Base-by-base conservation (phyloP, 495 filamentous ascomycete genomes). In the Glonium stellatum region DNA sequence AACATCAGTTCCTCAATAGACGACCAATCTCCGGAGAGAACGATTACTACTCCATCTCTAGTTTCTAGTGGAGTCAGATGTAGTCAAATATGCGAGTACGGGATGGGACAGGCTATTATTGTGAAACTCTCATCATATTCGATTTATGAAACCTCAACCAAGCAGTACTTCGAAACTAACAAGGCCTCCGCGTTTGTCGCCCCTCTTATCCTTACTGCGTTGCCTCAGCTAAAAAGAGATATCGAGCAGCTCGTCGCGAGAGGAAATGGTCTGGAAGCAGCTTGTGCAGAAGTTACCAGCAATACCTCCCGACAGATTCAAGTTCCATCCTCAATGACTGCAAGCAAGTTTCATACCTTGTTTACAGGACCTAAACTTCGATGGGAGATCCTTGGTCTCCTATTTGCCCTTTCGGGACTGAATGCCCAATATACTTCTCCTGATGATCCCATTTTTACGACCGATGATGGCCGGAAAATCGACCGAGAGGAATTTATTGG, bases 351-450 rank as follows among this genome's bases (percentile, higher is more conserved):
- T 37, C 55, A 61, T 25, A 66, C 63, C 1, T 55, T 66, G 9
- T 62, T 62, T 23, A 66, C 63, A 5, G 63, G 63, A 5, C 54
- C 35, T 19, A 66, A 66, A 31, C 54, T 66, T 5, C 54, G 63
- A n/a, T 66, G 63, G 63, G 63, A 66, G 44, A 66, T 52, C 0
- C 41, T 66, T 1, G 63, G 63, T 19, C 22, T 66, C 5, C 23
- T 66, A 4, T 27, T 66, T 5, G 55, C 57, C 6, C 11, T 66
- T 18, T 58, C 63, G 19, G 58, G 54, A 4, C 54, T 55, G 0
- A 61, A 55, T 37, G 63, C 63, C 4, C 63, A 61, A 31, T 66
- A 57, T 31, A 59, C 59, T 11, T 39, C 54, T 15, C 63, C 63
- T 19, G 58, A 66, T 46, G 47, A 66, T 56, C 54, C 63, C 5